Percentiles rank a stretch among this genome's conserved stretches.
These are phyloP conservation scores for Pyrenophora teres DNA, from an alignment of 2,329 filamentous ascomycete species.

Conservation along the genomic window DNA sequence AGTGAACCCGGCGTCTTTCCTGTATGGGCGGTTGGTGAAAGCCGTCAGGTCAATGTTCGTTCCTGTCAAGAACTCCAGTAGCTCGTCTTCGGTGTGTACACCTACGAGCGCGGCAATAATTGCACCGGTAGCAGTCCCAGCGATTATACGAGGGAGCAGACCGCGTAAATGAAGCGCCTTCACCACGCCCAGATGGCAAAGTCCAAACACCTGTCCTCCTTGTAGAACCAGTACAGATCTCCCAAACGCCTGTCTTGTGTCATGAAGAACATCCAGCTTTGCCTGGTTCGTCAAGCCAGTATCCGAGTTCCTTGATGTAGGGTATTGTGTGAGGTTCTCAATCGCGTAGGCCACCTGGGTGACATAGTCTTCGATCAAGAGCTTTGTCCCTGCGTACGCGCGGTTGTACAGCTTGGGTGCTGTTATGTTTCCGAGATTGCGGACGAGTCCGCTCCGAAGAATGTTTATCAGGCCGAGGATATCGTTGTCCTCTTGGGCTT, in stretches of 20 bases:
- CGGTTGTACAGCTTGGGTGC: conserved; percentile 80
- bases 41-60: conserved; percentile 82
- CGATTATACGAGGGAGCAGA: conserved; percentile 85
- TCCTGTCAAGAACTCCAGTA: conserved; percentile 75
- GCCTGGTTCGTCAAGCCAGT: conserved; percentile 69
- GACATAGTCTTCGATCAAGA: conserved; percentile 89
- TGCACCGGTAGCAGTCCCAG: conserved; percentile 87
- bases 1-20: conserved; percentile 33
- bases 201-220: conserved; percentile 86
- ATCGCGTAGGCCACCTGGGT: conserved; percentile 81
- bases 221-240: conserved; percentile 84
- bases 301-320: conserved; percentile 57
- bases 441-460: conserved; percentile 73
- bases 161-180: conserved; percentile 82
- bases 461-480: conserved; percentile 77
- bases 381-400: conserved; percentile 86
- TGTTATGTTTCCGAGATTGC: conserved; percentile 91
- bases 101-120: conserved; percentile 87
- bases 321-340: conserved; percentile 72
- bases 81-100: conserved; percentile 83
- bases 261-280: conserved; percentile 84
- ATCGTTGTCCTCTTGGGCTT: conserved; percentile 72
- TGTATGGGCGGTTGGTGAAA: conserved; percentile 59
- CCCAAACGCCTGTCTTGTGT: conserved; percentile 86
- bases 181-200: conserved; percentile 88